These are phyloP conservation scores for Backusella parvicylindrica DNA, from an alignment of 192 early-diverging fungal genomes.

Conservation along the genomic window DNA sequence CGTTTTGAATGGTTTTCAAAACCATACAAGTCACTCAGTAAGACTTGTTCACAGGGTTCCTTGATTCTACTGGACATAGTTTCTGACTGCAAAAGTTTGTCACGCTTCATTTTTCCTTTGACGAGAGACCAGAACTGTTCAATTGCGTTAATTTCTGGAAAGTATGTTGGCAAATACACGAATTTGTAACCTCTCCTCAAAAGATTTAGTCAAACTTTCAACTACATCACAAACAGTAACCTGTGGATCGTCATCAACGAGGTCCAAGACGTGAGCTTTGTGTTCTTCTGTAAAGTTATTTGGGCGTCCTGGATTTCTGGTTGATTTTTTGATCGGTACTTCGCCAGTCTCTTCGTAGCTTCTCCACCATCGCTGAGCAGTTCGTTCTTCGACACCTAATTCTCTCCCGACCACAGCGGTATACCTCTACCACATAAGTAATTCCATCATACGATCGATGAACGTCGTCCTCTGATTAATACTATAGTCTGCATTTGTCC, in stretches of 20 bases:
- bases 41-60: neutral
- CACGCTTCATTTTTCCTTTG: neutral
- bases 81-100: neutral
- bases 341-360: neutral
- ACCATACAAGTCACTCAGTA: neutral
- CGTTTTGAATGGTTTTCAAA: neutral
- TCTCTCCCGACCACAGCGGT: neutral
- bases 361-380: neutral
- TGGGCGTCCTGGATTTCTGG: neutral
- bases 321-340: neutral
- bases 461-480: neutral
- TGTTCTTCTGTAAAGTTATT: neutral
- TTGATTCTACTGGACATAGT: neutral
- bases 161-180: conserved; percentile 18
- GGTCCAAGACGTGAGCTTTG: neutral
- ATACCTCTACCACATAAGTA: neutral
- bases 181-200: conserved; percentile 1
- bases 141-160: conserved; percentile 22
- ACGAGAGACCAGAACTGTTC: conserved; percentile 22
- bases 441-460: neutral
- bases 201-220: neutral
- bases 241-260: neutral
- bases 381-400: neutral
- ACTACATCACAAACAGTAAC: neutral
- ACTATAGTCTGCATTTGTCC: conserved; percentile 5